These are phyloP conservation scores for Cadophora luteo-olivacea DNA, from an alignment of 2,329 filamentous ascomycete species.

Conservation along the genomic window DNA sequence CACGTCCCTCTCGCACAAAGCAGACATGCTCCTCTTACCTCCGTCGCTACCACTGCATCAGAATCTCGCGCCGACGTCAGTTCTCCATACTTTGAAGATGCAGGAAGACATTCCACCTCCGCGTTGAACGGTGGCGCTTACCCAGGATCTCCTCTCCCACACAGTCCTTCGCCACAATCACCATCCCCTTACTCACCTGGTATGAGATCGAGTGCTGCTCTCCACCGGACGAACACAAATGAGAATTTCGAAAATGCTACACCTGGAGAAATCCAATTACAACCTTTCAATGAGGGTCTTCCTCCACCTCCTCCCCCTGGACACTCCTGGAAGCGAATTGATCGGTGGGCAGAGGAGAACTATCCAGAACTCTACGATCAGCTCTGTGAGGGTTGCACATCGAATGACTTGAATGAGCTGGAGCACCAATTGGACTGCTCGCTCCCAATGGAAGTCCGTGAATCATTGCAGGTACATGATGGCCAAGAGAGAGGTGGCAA, in stretches of 20 bases:
- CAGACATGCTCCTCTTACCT: constrained; percentile 82
- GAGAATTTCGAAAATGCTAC: constrained; percentile 74
- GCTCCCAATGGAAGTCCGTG: constrained; percentile 89
- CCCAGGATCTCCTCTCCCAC: constrained; percentile 50
- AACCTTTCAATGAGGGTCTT: constrained; percentile 89
- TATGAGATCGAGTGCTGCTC: constrained; percentile 78
- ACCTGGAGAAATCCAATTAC: constrained; percentile 91
- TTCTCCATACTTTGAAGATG: constrained; percentile 79
- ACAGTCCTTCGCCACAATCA: constrained; percentile 65
- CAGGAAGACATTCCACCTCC: constrained; percentile 58
- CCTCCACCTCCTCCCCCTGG: constrained; percentile 86
- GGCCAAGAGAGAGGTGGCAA: constrained; percentile 94
- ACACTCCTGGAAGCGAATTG: constrained; percentile 95
- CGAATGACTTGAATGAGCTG: constrained; percentile 94
- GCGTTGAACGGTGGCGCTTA: constrained; percentile 63
- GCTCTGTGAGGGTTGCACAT: constrained; percentile 87
- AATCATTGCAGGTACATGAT: constrained; percentile 89
- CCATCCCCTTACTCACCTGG: constrained; percentile 91
- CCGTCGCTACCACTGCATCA: constrained; percentile 82
- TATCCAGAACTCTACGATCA: constrained; percentile 96
- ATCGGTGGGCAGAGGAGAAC: constrained; percentile 91
- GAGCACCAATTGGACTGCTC: constrained; percentile 96
- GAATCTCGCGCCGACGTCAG: constrained; percentile 88
- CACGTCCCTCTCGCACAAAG: constrained; percentile 88
- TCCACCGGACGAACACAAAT: constrained; percentile 65